These are phyloP conservation scores for Scleromitrula shiraiana DNA, from an alignment of 2,329 filamentous ascomycete genomes.

Conservation along the genomic window DNA sequence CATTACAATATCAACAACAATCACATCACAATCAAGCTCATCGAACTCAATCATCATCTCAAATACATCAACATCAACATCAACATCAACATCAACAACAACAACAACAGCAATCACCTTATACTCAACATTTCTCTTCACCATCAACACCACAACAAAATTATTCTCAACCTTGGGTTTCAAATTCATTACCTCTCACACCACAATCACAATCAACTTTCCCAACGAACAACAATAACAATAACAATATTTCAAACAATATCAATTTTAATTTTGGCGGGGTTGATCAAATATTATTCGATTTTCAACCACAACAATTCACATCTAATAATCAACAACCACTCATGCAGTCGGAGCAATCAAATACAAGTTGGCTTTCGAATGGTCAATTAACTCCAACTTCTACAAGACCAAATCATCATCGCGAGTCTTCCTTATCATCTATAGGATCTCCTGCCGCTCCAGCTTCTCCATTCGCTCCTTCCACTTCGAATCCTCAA, in stretches of 20 bases:
- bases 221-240: too few species aligned
- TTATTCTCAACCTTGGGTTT: background rate
- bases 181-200: background rate
- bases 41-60: background rate
- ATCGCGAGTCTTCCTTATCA: constrained; percentile 54
- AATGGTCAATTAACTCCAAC: constrained; percentile 29
- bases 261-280: constrained; percentile 17
- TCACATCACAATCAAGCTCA: background rate
- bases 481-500: constrained; percentile 48
- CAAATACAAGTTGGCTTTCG: constrained; percentile 24
- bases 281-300: constrained; percentile 22
- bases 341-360: constrained; percentile 27
- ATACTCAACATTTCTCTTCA: background rate
- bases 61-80: background rate
- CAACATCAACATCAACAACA: background rate
- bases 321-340: constrained; percentile 16
- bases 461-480: constrained; percentile 50
- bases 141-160: background rate
- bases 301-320: constrained; percentile 18
- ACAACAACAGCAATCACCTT: background rate
- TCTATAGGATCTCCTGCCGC: constrained; percentile 48
- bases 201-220: background rate
- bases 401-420: constrained; percentile 33
- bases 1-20: constrained; percentile 1
- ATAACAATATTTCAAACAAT: constrained; percentile 16